Conservation (phyloP, 306 rosid species). For the Cyamopsis tetragonoloba region DNA sequence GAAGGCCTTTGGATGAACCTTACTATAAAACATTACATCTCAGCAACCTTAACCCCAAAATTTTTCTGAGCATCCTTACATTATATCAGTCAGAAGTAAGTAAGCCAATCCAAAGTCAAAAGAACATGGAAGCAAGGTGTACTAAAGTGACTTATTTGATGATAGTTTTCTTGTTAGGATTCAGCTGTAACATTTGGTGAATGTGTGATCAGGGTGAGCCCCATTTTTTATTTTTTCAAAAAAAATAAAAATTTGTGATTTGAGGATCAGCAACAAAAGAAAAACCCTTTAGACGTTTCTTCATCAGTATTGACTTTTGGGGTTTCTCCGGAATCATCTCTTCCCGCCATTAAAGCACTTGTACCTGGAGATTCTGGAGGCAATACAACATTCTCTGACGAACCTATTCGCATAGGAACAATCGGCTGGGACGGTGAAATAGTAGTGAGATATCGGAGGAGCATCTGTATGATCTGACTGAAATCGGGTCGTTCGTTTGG, state of each 20-base stretch:
- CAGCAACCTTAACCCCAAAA: conserved; percentile 68
- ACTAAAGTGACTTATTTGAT: neutral
- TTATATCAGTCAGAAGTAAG: conserved; percentile 19
- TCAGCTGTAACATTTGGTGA: conserved; percentile 4
- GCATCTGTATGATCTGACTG: conserved; percentile 74
- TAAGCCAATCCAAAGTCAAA: conserved; percentile 16
- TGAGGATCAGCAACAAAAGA: too few species aligned
- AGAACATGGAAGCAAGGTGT: conserved; percentile 14
- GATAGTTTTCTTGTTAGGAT: neutral
- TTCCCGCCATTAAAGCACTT: conserved; percentile 64
- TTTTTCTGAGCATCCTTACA: neutral
- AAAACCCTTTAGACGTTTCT: conserved; percentile 54
- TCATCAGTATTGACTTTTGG: conserved; percentile 35
- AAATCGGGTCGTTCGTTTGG: conserved; percentile 70
- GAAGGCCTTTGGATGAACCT: conserved; percentile 66
- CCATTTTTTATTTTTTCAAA: too few species aligned
- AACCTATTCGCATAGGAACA: conserved; percentile 36
- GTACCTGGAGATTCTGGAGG: conserved; percentile 91
- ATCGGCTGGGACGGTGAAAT: conserved; percentile 45
- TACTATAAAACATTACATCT: conserved; percentile 62
- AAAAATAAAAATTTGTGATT: neutral
- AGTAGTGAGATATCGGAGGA: conserved; percentile 54
- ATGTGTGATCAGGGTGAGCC: neutral
- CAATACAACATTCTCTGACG: conserved; percentile 60
- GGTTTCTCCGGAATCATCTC: conserved; percentile 44